These are phyloP conservation scores for Pestalotiopsis sp. DNA, from an alignment of 2,329 filamentous ascomycete genomes.

Conservation along the genomic window DNA sequence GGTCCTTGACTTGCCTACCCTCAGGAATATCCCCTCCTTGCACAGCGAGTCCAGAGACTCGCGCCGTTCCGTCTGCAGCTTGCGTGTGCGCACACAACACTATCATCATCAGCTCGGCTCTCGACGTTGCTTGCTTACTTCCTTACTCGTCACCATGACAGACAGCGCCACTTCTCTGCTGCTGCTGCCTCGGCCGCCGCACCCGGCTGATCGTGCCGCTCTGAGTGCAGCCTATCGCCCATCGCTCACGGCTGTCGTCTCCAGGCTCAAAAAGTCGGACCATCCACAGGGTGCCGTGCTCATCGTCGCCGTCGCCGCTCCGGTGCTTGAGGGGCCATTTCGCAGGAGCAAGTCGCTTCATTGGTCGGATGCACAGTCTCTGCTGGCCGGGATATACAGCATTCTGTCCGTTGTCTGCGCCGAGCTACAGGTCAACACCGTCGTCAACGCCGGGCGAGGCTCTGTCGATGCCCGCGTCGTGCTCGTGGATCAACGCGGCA, in stretches of 20 bases:
- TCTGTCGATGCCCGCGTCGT: slow-evolving; percentile 78
- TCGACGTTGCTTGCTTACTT: background rate
- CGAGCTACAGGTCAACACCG: slow-evolving; percentile 62
- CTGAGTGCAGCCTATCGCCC: slow-evolving; percentile 63
- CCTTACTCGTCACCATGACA: slow-evolving; percentile 3
- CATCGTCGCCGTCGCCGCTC: slow-evolving; percentile 40
- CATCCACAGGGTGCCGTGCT: slow-evolving; percentile 20
- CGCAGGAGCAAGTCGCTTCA: slow-evolving; percentile 54
- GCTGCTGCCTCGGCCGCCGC: slow-evolving; percentile 65
- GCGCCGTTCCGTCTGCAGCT: too few species aligned
- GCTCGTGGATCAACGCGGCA: slow-evolving; percentile 64
- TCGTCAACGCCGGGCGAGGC: slow-evolving; percentile 58
- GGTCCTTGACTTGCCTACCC: too few species aligned
- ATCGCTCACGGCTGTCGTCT: slow-evolving; percentile 57
- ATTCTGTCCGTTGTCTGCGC: slow-evolving; percentile 75
- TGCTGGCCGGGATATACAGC: slow-evolving; percentile 78
- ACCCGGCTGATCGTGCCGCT: slow-evolving; percentile 50
- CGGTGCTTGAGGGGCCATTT: slow-evolving; percentile 58
- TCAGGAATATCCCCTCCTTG: too few species aligned
- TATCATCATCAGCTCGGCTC: too few species aligned
- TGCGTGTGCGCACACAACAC: too few species aligned
- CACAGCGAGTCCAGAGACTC: too few species aligned
- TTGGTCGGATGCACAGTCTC: slow-evolving; percentile 71
- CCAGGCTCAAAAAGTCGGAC: slow-evolving; percentile 44
- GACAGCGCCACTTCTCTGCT: slow-evolving; percentile 52